Evolutionary conservation across 768 basidiomycete species (phyloP), one percentile per base, ranked within the genome.

Genomic region (Pholiota conissans): DNA sequence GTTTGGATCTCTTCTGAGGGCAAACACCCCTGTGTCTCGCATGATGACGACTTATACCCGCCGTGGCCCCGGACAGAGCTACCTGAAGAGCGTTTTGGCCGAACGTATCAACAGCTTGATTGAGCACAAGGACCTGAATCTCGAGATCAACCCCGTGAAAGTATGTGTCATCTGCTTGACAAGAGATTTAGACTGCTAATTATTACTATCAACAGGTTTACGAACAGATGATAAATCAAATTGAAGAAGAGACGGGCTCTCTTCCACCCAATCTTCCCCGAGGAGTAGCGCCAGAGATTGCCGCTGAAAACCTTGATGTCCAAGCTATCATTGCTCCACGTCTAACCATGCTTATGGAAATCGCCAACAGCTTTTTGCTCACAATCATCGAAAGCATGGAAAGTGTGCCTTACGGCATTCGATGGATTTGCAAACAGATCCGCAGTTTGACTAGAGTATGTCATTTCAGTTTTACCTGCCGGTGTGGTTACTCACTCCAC

Each of bases 1-100:
- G 73, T 98, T 99, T 65, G 95, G 96, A n/a, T 98, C 96, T 4
- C 82, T 99, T 10, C 85, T 99, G 27, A 92, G 97, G 53, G 97
- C 97, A 58, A 99, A 99, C 74, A 99, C 97, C 49, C 97, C 97
- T 47, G 97, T 99, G 22, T 98, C 95, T 49, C 89, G 97, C 35
- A 99, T 99, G 97, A 99, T 99, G 97, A 99, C 97, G 45, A 98
- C 97, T 18, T 99, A 99, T 75, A 98, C 97, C 52, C 91, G 97
- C 59, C 90, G 97, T 55, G 97, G 97, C 57, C 97, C 97, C 1
- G 97, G 97, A 56, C 97, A 98, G 74, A 95, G 93, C 66, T 99
- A 98, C 73, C 86, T 99, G 62, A 99, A 99, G 80, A 89, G 90
- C 61, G 95, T 98, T 27, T 81, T 99, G 47, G 95, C 97, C 24